phyloP scores from a whole-genome alignment of 1,139 yeast species.

The Magnusiomyces fungicola region DNA sequence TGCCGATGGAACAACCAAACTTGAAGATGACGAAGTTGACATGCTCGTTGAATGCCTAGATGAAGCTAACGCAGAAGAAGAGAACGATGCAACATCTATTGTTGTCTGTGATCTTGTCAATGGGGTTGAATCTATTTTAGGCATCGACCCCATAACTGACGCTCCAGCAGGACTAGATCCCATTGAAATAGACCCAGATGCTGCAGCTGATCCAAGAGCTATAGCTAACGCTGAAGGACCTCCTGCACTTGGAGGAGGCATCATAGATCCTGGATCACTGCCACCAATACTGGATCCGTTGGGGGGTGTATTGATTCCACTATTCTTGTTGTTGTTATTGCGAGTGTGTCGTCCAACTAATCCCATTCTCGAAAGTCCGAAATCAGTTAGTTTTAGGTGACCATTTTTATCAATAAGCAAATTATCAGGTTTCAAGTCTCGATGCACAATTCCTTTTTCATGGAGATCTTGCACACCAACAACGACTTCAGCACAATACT shows the following conservation, averaged over 20 bases:
- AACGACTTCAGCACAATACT: slow-evolving; percentile 83
- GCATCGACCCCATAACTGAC: not conserved
- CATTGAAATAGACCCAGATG: not conserved
- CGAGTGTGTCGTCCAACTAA: slow-evolving; percentile 69
- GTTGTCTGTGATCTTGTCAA: slow-evolving; percentile 7
- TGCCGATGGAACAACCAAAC: slow-evolving; percentile 11
- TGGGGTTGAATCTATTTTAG: slow-evolving; percentile 4
- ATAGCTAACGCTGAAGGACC: slow-evolving; percentile 4
- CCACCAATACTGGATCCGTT: not conserved
- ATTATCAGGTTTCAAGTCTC: slow-evolving; percentile 94
- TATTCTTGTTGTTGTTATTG: slow-evolving; percentile 21
- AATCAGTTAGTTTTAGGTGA: slow-evolving; percentile 87
- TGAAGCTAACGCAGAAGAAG: not conserved
- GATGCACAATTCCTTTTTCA: slow-evolving; percentile 79
- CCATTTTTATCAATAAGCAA: slow-evolving; percentile 79
- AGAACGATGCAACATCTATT: slow-evolving; percentile 4
- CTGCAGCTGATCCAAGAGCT: not conserved
- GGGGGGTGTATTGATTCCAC: slow-evolving; percentile 5
- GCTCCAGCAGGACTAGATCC: not conserved
- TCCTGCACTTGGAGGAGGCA: slow-evolving; percentile 3
- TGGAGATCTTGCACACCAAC: slow-evolving; percentile 90
- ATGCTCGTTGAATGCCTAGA: not conserved
- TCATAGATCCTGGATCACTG: not conserved
- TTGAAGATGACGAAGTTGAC: not conserved
- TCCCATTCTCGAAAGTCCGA: slow-evolving; percentile 89